These are phyloP conservation scores for Xylaria digitata DNA, from an alignment of 2,329 filamentous ascomycete species.

Conservation along the genomic window DNA sequence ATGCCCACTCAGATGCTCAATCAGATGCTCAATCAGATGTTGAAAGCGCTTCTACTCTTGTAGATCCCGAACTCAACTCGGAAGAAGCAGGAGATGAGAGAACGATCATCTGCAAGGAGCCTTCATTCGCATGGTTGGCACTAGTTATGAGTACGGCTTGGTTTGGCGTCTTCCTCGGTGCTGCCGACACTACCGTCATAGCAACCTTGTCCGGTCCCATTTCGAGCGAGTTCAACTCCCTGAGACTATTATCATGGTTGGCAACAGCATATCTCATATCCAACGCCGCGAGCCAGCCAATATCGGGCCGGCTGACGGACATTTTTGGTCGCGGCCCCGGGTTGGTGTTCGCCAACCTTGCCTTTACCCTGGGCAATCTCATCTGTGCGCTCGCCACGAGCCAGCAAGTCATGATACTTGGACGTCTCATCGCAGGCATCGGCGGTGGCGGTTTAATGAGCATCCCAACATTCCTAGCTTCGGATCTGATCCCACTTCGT, in stretches of 20 bases:
- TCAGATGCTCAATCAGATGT: slow-evolving; percentile 9
- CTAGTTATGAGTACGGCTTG: slow-evolving; percentile 29
- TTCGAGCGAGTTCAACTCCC: slow-evolving; percentile 28
- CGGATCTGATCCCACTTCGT: slow-evolving; percentile 27
- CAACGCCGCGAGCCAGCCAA: slow-evolving; percentile 24
- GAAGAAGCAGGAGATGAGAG: slow-evolving; percentile 9
- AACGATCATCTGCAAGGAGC: slow-evolving; percentile 26
- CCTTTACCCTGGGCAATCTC: slow-evolving; percentile 23
- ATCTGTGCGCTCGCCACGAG: slow-evolving; percentile 27
- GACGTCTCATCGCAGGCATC: slow-evolving; percentile 27
- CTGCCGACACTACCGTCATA: slow-evolving; percentile 27
- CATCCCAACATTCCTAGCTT: slow-evolving; percentile 28
- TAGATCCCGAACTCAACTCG: neutral
- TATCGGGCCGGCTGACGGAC: slow-evolving; percentile 26
- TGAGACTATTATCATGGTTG: slow-evolving; percentile 20
- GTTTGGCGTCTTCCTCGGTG: slow-evolving; percentile 29
- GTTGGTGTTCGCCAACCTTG: slow-evolving; percentile 25
- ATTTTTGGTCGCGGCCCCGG: slow-evolving; percentile 28
- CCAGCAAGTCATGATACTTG: slow-evolving; percentile 27
- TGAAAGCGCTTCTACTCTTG: slow-evolving; percentile 18
- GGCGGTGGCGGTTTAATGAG: slow-evolving; percentile 27
- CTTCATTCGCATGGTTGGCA: slow-evolving; percentile 26
- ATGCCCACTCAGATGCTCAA: slow-evolving; percentile 2
- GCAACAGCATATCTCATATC: slow-evolving; percentile 28
- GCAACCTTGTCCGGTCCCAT: slow-evolving; percentile 26